Conservation (phyloP, 1,284 basidiomycete genomes). For the Hymenochaete sp. region DNA sequence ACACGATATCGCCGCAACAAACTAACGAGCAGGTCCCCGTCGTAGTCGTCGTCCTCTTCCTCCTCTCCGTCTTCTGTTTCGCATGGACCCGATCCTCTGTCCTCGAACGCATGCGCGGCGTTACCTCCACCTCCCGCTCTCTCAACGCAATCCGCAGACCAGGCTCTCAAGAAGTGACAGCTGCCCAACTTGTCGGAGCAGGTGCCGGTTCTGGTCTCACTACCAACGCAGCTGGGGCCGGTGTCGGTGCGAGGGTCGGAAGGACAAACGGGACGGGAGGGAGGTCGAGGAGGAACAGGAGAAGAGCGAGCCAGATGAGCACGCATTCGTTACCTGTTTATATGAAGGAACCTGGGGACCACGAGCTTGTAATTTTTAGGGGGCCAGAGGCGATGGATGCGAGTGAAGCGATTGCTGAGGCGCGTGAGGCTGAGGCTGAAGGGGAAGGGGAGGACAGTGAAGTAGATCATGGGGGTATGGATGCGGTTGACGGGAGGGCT, state of each 20-base stretch:
- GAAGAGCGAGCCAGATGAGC: constrained; percentile 57
- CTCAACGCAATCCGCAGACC: neutral
- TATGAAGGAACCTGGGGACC: constrained; percentile 71
- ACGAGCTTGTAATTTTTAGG: constrained; percentile 62
- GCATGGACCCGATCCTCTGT: constrained; percentile 12
- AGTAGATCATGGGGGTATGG: no score
- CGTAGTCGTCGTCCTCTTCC: constrained; percentile 9
- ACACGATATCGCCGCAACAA: no score
- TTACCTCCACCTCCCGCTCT: neutral
- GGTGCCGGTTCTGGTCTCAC: no score
- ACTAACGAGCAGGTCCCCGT: constrained; percentile 9
- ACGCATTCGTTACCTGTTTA: constrained; percentile 65
- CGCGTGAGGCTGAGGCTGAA: constrained; percentile 14
- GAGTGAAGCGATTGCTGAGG: constrained; percentile 14
- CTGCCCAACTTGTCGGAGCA: constrained; percentile 10
- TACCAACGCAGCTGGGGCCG: neutral
- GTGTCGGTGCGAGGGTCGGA: neutral
- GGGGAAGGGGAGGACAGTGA: constrained; percentile 16
- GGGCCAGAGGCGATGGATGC: constrained; percentile 17
- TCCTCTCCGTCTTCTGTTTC: constrained; percentile 12
- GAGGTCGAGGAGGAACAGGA: constrained; percentile 36
- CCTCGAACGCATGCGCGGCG: constrained; percentile 6
- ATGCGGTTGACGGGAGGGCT: no score
- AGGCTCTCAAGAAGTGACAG: constrained; percentile 13
- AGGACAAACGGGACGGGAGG: constrained; percentile 28